Percentiles rank a stretch among this genome's conserved stretches.
These are phyloP conservation scores for Dothistroma septosporum DNA, from an alignment of 2,329 filamentous ascomycete genomes.

Conservation along the genomic window DNA sequence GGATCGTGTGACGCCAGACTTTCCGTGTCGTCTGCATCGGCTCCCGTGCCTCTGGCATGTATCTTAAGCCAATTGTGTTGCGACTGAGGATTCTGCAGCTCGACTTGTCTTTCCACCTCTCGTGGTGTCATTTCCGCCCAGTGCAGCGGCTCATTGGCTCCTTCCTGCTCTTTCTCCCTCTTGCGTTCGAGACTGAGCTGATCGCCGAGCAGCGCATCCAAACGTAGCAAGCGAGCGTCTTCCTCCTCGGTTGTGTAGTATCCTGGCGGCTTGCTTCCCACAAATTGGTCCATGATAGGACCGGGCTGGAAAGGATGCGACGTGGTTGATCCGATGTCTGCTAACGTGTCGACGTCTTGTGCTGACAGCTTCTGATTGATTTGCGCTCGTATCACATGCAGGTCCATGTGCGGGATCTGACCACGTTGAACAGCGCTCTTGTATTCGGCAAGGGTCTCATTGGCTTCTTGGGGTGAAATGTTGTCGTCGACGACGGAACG, in stretches of 20 bases:
- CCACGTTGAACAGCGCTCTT: slow-evolving; percentile 34
- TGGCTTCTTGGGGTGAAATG: slow-evolving; percentile 33
- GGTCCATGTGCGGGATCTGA: slow-evolving; percentile 30
- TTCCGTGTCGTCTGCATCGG: slow-evolving; percentile 52
- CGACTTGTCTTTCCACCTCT: slow-evolving; percentile 45
- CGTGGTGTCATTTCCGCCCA: slow-evolving; percentile 41
- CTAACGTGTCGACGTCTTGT: slow-evolving; percentile 31
- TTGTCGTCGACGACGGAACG: slow-evolving; percentile 46
- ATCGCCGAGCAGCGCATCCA: slow-evolving; percentile 53
- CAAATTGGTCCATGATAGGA: slow-evolving; percentile 20
- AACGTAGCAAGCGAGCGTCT: slow-evolving; percentile 66
- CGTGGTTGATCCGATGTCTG: slow-evolving; percentile 39
- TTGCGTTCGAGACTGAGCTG: slow-evolving; percentile 42
- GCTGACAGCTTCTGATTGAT: slow-evolving; percentile 32
- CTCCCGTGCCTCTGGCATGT: slow-evolving; percentile 24
- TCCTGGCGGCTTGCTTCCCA: slow-evolving; percentile 52
- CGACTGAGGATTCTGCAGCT: slow-evolving; percentile 76
- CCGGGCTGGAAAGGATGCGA: slow-evolving; percentile 35
- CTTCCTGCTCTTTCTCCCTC: slow-evolving; percentile 17
- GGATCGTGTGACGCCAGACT: slow-evolving; percentile 79
- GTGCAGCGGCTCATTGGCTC: slow-evolving; percentile 26
- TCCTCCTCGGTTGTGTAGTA: slow-evolving; percentile 68
- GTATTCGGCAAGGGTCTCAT: slow-evolving; percentile 33
- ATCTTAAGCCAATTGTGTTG: slow-evolving; percentile 84
- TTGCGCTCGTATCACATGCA: slow-evolving; percentile 31